These are phyloP conservation scores for Spiromastix sp. DNA, from an alignment of 2,329 filamentous ascomycete species.

Conservation along the genomic window DNA sequence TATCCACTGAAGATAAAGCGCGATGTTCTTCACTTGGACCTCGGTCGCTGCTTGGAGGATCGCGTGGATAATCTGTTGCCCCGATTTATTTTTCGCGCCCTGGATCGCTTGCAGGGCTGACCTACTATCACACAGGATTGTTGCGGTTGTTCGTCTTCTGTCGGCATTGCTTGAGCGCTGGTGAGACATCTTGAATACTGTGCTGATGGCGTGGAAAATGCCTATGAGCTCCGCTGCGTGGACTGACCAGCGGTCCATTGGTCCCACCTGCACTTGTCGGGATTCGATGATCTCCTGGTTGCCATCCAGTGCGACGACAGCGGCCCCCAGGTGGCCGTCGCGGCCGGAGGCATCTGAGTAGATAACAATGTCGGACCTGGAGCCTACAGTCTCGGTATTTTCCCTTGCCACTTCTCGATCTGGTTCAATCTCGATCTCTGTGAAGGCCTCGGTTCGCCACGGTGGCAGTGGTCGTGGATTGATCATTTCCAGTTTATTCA, in stretches of 20 bases:
- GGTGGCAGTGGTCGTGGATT: not conserved
- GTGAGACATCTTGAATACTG: not conserved
- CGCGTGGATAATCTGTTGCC: constrained; percentile 13
- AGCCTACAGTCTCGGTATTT: not conserved
- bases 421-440: not conserved
- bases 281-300: not conserved
- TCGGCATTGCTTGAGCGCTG: not conserved
- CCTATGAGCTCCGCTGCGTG: not conserved
- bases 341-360: not conserved
- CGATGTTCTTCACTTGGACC: constrained; percentile 8
- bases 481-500: not conserved
- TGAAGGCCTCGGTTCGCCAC: not conserved
- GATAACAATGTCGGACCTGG: not conserved
- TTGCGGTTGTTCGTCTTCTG: not conserved
- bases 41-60: constrained; percentile 11
- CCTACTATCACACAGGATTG: not conserved
- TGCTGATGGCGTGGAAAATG: not conserved
- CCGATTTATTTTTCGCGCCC: constrained; percentile 13
- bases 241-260: not conserved
- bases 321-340: not conserved
- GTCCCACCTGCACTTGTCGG: not conserved
- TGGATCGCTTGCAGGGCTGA: not conserved
- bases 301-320: not conserved
- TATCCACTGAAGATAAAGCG: not conserved
- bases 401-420: not conserved